Base-by-base conservation (phyloP, 371 early-diverging fungal species). In the Entomophthora muscae region DNA sequence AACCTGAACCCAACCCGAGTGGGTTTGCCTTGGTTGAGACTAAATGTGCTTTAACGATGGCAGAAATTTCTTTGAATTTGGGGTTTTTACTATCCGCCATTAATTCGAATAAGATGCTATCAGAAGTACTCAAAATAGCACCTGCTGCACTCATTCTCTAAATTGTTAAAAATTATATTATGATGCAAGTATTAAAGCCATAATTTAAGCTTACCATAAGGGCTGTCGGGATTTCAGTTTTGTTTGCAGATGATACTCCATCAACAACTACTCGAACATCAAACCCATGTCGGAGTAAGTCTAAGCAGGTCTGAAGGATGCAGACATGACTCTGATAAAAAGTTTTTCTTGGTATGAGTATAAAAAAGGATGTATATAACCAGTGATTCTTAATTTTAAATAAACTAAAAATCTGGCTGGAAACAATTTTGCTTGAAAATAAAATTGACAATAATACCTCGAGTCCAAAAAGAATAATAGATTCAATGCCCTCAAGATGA, bases 41-140 rank as follows among this genome's bases (percentile, higher is more conserved):
- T 71, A 77, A 75, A 66, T 79, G 81, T 68, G 90, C 87, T 77
- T 93, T 96, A 66, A 94, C 82, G 32, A 96, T 69, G 26, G 69
- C 71, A 62, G 84, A 84, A 56, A 93, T 76, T 0, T 69, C 72
- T 76, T 85, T 89, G 77, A 95, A 96, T 64, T 85, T 82, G 10
- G 78, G 76, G 70, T 89, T 73, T 33, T 75, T 76, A 21, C 93
- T 78, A 71, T 94, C 93, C 13, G 76, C 74, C n/a, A 90, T 67
- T 23, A 96, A 72, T 76, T 91, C 89, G 81, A 96, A 95, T 60
- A 96, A 69, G n/a, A 90, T 73, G 12, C 91, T 87, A 64, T 96
- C 97, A 17, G 92, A 90, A 5, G 87, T 87, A 23, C 88, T 84
- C 27, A 96, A 76, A 53, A 70, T 71, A 23, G 88, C 91, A 10